Conservation (phyloP, 2,329 filamentous ascomycete genomes). For the Neofusicoccum ribis region DNA sequence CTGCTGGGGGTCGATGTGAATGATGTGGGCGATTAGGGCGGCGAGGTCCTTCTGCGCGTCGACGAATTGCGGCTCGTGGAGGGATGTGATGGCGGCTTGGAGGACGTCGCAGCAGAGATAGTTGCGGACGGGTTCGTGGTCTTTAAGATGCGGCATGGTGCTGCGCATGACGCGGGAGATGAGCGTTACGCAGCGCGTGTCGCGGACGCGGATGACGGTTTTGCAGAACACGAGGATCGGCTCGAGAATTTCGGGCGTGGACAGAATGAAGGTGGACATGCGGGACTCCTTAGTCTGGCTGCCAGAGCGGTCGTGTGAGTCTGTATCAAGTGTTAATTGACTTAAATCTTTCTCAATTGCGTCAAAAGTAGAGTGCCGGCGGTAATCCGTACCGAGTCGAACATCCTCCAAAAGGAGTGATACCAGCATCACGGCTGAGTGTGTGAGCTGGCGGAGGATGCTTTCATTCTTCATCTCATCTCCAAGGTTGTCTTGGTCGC, state of each 20-base stretch:
- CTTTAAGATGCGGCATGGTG: constrained; percentile 75
- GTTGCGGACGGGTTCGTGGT: constrained; percentile 66
- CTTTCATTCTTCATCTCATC: constrained; percentile 99
- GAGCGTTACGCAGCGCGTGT: constrained; percentile 82
- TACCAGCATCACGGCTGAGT: constrained; percentile 88
- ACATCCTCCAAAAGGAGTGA: constrained; percentile 81
- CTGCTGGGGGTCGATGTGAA: constrained; percentile 66
- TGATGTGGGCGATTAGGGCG: constrained; percentile 79
- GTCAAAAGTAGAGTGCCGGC: constrained; percentile 23
- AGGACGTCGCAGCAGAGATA: constrained; percentile 89
- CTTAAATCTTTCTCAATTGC: not conserved
- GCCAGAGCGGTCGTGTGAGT: constrained; percentile 22
- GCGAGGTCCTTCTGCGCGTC: constrained; percentile 93
- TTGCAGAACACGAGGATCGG: constrained; percentile 89
- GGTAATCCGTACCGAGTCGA: constrained; percentile 52
- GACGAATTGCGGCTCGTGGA: constrained; percentile 95
- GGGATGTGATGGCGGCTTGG: constrained; percentile 82
- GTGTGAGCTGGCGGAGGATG: constrained; percentile 87
- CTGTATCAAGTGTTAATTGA: not conserved
- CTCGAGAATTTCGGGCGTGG: constrained; percentile 75
- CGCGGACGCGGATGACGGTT: constrained; percentile 84
- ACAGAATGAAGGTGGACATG: constrained; percentile 80
- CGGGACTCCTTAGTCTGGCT: constrained; percentile 50
- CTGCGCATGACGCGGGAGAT: constrained; percentile 84
- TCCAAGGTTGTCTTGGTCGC: constrained; percentile 72